Conservation (phyloP, 2,329 filamentous ascomycete genomes). For the Didymella sp. region DNA sequence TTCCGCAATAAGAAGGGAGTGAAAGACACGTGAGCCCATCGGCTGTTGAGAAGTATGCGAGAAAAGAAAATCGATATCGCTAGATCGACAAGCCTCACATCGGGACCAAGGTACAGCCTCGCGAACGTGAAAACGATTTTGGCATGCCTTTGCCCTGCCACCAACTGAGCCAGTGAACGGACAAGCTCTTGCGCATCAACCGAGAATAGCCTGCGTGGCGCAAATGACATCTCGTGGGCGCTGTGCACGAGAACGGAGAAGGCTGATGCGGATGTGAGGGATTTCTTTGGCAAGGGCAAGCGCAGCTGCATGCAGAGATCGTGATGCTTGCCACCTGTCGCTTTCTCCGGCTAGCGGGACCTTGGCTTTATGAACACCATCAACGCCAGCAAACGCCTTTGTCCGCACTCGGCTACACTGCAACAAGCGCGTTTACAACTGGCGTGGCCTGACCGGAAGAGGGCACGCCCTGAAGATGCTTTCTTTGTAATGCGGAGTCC, state of each 20-base stretch:
- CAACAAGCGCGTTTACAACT: constrained; percentile 25
- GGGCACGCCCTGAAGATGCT: neutral
- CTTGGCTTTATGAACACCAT: constrained; percentile 11
- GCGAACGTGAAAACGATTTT: neutral
- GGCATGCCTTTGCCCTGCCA: neutral
- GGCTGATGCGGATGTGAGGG: constrained; percentile 21
- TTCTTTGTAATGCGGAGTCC: neutral
- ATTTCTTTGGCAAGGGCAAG: constrained; percentile 19
- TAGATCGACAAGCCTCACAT: constrained; percentile 10
- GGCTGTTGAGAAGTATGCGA: neutral
- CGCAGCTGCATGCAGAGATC: constrained; percentile 17
- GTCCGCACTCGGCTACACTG: constrained; percentile 14
- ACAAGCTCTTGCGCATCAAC: neutral
- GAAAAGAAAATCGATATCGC: constrained; percentile 3
- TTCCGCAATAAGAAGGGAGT: constrained; percentile 9
- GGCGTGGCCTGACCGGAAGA: constrained; percentile 6
- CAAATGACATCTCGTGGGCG: constrained; percentile 21
- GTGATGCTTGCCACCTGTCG: constrained; percentile 16
- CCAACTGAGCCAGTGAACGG: constrained; percentile 2
- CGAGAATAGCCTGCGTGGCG: constrained; percentile 12
- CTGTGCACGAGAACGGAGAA: constrained; percentile 21
- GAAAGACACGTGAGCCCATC: constrained; percentile 1
- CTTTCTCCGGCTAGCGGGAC: constrained; percentile 4
- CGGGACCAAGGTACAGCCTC: neutral
- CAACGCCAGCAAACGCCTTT: constrained; percentile 25